These are phyloP conservation scores for Scheffersomyces segobiensis DNA, from an alignment of 1,139 yeast genomes.

Conservation along the genomic window DNA sequence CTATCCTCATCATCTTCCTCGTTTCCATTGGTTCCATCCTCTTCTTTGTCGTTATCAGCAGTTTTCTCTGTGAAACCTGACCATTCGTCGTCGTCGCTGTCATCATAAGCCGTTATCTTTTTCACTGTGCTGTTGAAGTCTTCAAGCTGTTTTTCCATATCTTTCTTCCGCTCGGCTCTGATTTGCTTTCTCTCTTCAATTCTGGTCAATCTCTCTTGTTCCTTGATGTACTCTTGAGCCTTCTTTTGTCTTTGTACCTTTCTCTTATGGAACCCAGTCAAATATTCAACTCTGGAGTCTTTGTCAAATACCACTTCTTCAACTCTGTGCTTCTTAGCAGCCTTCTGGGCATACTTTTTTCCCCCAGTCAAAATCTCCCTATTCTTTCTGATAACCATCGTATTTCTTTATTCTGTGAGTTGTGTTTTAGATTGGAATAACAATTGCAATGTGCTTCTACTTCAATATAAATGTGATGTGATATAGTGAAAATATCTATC, in stretches of 20 bases:
- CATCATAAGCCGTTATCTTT: constrained; percentile 36
- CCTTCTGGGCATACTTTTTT: constrained; percentile 67
- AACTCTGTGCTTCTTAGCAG: constrained; percentile 65
- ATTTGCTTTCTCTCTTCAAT: constrained; percentile 74
- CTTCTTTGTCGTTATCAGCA: constrained; percentile 15
- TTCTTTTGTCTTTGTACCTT: constrained; percentile 84
- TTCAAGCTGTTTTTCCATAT: constrained; percentile 61
- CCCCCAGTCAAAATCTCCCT: constrained; percentile 90
- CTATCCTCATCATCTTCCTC: constrained; percentile 8
- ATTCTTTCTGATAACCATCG: constrained; percentile 43
- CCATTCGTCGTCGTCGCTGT: constrained; percentile 35
- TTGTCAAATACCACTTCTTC: constrained; percentile 83
- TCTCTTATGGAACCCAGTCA: constrained; percentile 95
- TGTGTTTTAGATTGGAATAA: not conserved
- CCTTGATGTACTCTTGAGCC: constrained; percentile 73
- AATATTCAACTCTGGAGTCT: constrained; percentile 69
- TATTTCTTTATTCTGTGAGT: constrained; percentile 2
- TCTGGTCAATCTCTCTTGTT: constrained; percentile 69
- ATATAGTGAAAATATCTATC: not conserved
- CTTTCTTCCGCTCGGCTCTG: constrained; percentile 68
- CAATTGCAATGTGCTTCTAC: not conserved
- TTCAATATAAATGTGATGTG: not conserved
- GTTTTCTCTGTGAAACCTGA: constrained; percentile 15
- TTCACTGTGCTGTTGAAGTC: constrained; percentile 57
- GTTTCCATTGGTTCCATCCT: constrained; percentile 18